A percentile compares a stretch with the other conserved stretches of the same genome.
phyloP scores from a whole-genome alignment of 2,329 filamentous ascomycete genomes.

The Didymosphaeria variabile region DNA sequence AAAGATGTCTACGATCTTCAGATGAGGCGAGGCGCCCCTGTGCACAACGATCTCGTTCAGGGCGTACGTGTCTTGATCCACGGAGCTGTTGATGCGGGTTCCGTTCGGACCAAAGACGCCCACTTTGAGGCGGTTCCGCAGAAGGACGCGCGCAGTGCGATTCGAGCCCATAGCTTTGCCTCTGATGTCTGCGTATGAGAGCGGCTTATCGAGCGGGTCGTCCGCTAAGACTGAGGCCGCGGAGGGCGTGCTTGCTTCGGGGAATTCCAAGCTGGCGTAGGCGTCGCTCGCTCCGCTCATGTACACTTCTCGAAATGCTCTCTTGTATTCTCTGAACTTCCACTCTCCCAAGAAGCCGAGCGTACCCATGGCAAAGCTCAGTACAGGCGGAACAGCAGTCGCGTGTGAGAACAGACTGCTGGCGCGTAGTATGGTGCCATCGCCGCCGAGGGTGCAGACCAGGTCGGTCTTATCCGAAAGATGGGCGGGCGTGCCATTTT shows the following conservation, averaged over 20 bases:
- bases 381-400: conserved; percentile 82
- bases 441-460: conserved; percentile 88
- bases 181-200: conserved; percentile 73
- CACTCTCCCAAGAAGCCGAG: conserved; percentile 95
- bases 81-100: conserved; percentile 50
- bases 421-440: conserved; percentile 88
- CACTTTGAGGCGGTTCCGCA: conserved; percentile 87
- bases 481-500: conserved; percentile 46
- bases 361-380: conserved; percentile 97
- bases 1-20: conserved; percentile 90
- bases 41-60: conserved; percentile 97
- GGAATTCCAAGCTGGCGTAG: conserved; percentile 68
- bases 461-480: conserved; percentile 85
- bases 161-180: conserved; percentile 83
- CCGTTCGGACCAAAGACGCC: conserved; percentile 80
- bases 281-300: conserved; percentile 73
- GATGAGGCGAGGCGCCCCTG: conserved; percentile 85
- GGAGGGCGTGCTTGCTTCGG: conserved; percentile 72
- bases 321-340: conserved; percentile 93
- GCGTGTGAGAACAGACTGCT: conserved; percentile 87
- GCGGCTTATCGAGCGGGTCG: conserved; percentile 38
- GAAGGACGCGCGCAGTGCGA: conserved; percentile 80
- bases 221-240: conserved; percentile 74
- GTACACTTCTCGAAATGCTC: conserved; percentile 90
- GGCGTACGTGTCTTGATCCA: conserved; percentile 66